Conservation (phyloP, 345 rosid genomes). For the Moringa oleifera region DNA sequence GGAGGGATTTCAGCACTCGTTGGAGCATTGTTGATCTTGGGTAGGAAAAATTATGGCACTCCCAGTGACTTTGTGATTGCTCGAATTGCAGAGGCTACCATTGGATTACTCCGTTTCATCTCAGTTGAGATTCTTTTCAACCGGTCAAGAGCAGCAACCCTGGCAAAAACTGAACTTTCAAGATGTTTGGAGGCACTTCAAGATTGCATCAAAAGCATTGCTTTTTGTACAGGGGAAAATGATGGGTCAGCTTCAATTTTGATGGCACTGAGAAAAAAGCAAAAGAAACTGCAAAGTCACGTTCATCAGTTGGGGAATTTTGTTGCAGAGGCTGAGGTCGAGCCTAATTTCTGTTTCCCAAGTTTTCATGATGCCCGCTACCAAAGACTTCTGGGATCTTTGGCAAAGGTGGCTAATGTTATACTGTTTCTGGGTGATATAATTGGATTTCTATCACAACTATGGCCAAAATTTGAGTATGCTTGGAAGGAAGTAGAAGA, state of each 20-base stretch:
- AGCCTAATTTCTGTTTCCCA: conserved; percentile 53
- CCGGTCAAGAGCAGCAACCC: conserved; percentile 52
- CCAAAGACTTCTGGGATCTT: conserved; percentile 31
- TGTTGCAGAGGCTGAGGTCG: conserved; percentile 41
- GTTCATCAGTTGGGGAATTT: conserved; percentile 28
- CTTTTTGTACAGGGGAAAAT: conserved; percentile 23
- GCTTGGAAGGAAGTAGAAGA: conserved; percentile 33
- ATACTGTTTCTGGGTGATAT: conserved; percentile 28
- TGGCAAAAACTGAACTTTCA: conserved; percentile 44
- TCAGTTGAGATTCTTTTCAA: conserved; percentile 38
- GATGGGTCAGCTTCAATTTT: conserved; percentile 17
- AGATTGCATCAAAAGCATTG: conserved; percentile 24
- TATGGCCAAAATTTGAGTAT: conserved; percentile 14
- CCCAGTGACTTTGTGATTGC: conserved; percentile 54
- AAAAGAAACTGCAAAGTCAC: conserved; percentile 28
- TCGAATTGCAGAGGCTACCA: conserved; percentile 49
- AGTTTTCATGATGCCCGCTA: conserved; percentile 40
- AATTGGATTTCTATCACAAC: conserved; percentile 31
- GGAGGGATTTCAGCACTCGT: conserved; percentile 53
- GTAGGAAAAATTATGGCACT: conserved; percentile 49
- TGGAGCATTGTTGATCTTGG: conserved; percentile 59
- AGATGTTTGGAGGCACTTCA: conserved; percentile 23
- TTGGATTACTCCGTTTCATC: conserved; percentile 52
- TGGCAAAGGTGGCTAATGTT: conserved; percentile 40
- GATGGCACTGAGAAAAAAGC: conserved; percentile 25